Percentiles rank a stretch among this genome's conserved stretches.
phyloP scores from a whole-genome alignment of 179 eudicot genomes.

The Vitellaria paradoxa region DNA sequence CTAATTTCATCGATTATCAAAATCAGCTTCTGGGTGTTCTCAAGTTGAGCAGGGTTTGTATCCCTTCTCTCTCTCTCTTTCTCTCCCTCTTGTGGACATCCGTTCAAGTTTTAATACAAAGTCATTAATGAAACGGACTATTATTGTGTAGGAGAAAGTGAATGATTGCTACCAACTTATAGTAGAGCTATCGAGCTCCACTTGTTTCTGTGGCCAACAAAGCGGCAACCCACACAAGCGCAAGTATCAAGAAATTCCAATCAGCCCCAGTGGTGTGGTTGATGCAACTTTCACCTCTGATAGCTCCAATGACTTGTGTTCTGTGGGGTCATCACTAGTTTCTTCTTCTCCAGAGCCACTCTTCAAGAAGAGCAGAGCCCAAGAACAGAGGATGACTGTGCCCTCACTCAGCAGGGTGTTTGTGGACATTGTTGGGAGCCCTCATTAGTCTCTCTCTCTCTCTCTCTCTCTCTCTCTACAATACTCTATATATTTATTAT shows the following conservation, averaged over 20 bases:
- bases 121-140: too few relatives aligned
- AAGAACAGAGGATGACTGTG: constrained; percentile 37
- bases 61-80: not conserved
- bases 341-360: constrained; percentile 19
- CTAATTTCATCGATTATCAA: constrained; percentile 47
- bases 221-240: constrained; percentile 31
- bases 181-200: constrained; percentile 23
- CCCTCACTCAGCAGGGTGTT: constrained; percentile 45
- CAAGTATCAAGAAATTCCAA: constrained; percentile 32
- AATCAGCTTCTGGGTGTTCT: constrained; percentile 68
- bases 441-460: constrained; percentile 27
- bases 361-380: constrained; percentile 37
- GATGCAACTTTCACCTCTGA: constrained; percentile 42
- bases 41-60: constrained; percentile 54
- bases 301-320: constrained; percentile 39
- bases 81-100: too few relatives aligned
- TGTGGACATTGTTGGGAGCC: constrained; percentile 48
- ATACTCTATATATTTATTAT: not conserved
- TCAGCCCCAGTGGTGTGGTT: constrained; percentile 62
- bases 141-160: constrained; percentile 54
- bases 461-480: not conserved
- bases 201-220: constrained; percentile 3
- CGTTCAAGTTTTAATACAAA: too few relatives aligned
- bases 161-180: constrained; percentile 62
- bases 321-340: constrained; percentile 16